Evolutionary conservation across 345 rosid genomes (phyloP), one percentile per base, ranked within the genome.

Genomic region (Turnera subulata): DNA sequence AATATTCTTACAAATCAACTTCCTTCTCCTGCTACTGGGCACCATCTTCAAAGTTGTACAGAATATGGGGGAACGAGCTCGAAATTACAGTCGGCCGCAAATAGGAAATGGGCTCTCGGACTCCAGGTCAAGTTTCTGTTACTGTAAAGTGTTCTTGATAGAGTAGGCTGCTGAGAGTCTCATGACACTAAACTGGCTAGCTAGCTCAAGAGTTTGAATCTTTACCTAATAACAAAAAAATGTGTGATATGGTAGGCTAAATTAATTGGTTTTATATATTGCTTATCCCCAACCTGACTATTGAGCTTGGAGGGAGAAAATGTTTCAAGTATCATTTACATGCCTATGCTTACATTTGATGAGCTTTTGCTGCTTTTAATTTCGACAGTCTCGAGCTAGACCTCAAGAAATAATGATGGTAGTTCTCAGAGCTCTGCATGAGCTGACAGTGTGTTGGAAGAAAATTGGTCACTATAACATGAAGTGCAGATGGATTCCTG

Each of bases 61-160:
- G 96, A 89, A 55, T 84, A 78, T 66, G 95, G 81, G 69, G 89
- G 83, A 64, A 71, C 70, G 48, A 79, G 86, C 52, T 69, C 76
- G 53, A 78, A 82, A 59, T 66, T 87, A 43, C 89, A 82, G 66
- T 70, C 61, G 63, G 80, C 80, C 7, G 75, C 60, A 53, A 86
- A 82, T 53, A 75, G 85, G 70, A 92, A 85, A 82, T 92, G 95
- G 95, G 84, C 89, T 70, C 91, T 92, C 63, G 96, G 98, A 61
- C 82, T 92, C 59, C 89, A 89, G 95, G 98, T 92, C 32, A 62
- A 59, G 57, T 67, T 58, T 43, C 12, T 67, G 49, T 54, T 16
- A 59, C 20, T 45, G 24, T 44, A 49, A 26, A 56, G n/a, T 12
- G 48, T n/a, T n/a, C 21, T 26, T 10, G 45, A 40, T 5, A 12